phyloP scores from a whole-genome alignment of 1,139 yeast species.

The Arxiozyma heterogenica region DNA sequence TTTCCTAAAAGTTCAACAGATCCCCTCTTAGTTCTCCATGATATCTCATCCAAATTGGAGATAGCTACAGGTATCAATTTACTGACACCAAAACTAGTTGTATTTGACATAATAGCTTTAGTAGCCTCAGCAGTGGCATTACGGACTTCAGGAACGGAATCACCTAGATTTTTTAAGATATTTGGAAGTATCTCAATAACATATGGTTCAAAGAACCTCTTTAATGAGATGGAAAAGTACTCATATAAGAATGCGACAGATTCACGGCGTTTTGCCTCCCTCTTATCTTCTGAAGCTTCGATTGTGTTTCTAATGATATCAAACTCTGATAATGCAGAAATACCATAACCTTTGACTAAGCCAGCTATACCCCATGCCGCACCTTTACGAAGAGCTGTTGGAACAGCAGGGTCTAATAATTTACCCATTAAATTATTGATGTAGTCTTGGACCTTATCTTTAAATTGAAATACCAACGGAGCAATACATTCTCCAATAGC shows the following conservation, averaged over 20 bases:
- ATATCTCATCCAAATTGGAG: slow-evolving; percentile 73
- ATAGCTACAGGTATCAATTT: slow-evolving; percentile 86
- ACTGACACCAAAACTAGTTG: slow-evolving; percentile 88
- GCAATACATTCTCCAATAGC: slow-evolving; percentile 82
- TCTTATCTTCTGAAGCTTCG: slow-evolving; percentile 87
- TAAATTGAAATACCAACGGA: slow-evolving; percentile 61
- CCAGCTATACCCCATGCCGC: slow-evolving; percentile 97
- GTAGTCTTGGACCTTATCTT: slow-evolving; percentile 41
- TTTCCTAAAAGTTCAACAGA: slow-evolving; percentile 93
- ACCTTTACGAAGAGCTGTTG: slow-evolving; percentile 64
- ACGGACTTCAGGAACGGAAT: slow-evolving; percentile 74
- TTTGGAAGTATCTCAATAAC: slow-evolving; percentile 82
- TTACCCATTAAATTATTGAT: slow-evolving; percentile 51
- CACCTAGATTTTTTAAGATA: slow-evolving; percentile 76
- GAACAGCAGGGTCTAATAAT: slow-evolving; percentile 43
- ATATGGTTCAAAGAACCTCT: slow-evolving; percentile 82
- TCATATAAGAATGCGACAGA: slow-evolving; percentile 85
- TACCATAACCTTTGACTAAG: slow-evolving; percentile 81
- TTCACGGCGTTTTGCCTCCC: slow-evolving; percentile 65
- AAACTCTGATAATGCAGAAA: slow-evolving; percentile 61
- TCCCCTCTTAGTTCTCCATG: slow-evolving; percentile 96
- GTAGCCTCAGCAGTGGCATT: slow-evolving; percentile 85
- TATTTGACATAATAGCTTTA: slow-evolving; percentile 75
- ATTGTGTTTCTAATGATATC: slow-evolving; percentile 67
- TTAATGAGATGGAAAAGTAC: slow-evolving; percentile 68